Base-by-base conservation (phyloP, 1,139 yeast species). In the Yamadazyma songkhlaensis region DNA sequence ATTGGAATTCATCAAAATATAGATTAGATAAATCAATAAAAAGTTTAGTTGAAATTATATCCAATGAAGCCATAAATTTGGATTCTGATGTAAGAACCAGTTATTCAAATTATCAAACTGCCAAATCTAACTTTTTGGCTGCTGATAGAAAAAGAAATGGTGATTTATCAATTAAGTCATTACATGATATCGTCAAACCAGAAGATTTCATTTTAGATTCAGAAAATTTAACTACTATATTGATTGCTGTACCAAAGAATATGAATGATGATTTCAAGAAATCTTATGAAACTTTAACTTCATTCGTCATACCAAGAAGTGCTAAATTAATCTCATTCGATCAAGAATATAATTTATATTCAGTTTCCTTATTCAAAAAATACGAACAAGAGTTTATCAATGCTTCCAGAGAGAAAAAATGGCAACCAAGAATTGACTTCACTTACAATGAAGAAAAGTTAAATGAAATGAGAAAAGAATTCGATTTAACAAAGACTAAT, bases 91-190 rank as follows among this genome's bases (percentile, higher is more conserved):
- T 92, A 35, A 77, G 88, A 55, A 64, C 77, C 10, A 70, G 85
- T 17, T 84, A 75, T 57, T 78, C 83, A 50, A 72, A 69, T 46
- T 92, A 88, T 63, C 85, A 80, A 52, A 74, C 79, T 33, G 96
- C 97, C 35, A 87, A 84, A 62, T 78, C 95, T 31, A 86, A 83
- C 54, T 74, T 89, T 47, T 75, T 81, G 35, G 89, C 96, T 9
- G 94, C 95, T 24, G 96, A 92, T 61, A 78, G 97, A 53, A 89
- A 89, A 63, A 87, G 84, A 58, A 85, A 84, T 35, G 99, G 99
- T 41, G 96, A 94, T 59, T 74, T 92, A 48, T 83, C 96, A 8
- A 92, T 90, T 43, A 82, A 87, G 58, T 85, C 96, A 3, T 72
- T 92, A 44, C 97, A 90, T 57, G 95, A 88, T 52, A 77, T 92